These are phyloP conservation scores for Gossypium turneri DNA, from an alignment of 345 rosid genomes.

Conservation along the genomic window DNA sequence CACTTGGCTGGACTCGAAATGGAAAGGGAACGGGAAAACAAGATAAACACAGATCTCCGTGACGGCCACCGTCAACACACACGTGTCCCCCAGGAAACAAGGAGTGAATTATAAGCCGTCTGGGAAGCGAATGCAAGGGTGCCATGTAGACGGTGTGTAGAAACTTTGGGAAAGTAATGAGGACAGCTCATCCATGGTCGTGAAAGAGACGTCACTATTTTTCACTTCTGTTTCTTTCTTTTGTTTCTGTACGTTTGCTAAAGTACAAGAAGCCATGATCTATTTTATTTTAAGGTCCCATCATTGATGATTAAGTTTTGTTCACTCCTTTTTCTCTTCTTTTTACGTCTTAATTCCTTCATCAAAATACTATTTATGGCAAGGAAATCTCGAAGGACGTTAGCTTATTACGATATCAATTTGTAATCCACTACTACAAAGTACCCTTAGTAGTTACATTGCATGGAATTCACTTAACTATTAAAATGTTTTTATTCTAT, in stretches of 20 bases:
- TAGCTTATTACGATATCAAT: too few relatives aligned
- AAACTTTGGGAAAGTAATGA: neutral
- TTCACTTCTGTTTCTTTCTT: neutral
- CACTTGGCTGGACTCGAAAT: neutral
- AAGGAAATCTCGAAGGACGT: too few relatives aligned
- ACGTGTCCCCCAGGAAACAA: constrained; percentile 23
- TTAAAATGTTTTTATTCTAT: too few relatives aligned
- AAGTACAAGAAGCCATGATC: neutral
- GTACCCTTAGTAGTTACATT: too few relatives aligned
- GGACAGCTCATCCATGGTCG: constrained; percentile 5
- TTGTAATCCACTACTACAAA: too few relatives aligned
- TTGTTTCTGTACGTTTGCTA: neutral
- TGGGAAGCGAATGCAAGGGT: neutral
- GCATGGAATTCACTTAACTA: too few relatives aligned
- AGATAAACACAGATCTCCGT: constrained; percentile 37
- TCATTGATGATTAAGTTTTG: neutral
- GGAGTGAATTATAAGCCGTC: constrained; percentile 5
- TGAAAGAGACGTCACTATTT: neutral
- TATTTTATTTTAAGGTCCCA: neutral
- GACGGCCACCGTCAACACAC: constrained; percentile 22
- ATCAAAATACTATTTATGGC: too few relatives aligned
- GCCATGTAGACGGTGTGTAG: neutral
- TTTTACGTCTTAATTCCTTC: too few relatives aligned
- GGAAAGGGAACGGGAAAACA: neutral
- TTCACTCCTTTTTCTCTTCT: too few relatives aligned